Percentiles rank a stretch among this genome's conserved stretches.
Evolutionary conservation across 306 rosid species (phyloP).

Genomic region (Mucuna pruriens): DNA sequence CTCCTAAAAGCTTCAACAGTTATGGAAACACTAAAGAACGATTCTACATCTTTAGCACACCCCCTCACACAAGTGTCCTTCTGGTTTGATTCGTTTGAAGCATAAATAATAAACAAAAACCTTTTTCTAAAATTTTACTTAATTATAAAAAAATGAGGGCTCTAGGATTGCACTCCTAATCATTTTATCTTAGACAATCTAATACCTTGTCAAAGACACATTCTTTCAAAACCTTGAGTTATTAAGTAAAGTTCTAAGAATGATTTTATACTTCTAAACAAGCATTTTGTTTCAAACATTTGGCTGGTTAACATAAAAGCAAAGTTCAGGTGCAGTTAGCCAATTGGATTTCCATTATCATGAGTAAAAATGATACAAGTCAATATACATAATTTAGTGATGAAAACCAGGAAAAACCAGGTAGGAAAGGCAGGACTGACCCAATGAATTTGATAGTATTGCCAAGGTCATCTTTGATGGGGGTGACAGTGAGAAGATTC

Average conservation of each 20-base stretch:
- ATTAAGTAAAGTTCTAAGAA: background rate
- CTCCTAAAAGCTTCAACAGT: background rate
- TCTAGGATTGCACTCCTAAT: background rate
- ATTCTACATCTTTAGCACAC: background rate
- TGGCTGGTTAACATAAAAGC: constrained; percentile 3
- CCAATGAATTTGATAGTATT: constrained; percentile 83
- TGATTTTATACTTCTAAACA: background rate
- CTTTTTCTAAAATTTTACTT: background rate
- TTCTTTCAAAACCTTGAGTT: background rate
- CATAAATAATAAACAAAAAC: background rate
- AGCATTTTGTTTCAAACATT: background rate
- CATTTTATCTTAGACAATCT: background rate
- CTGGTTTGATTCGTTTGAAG: background rate
- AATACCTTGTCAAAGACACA: constrained; percentile 5
- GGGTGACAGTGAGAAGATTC: constrained; percentile 95
- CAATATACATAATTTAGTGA: background rate
- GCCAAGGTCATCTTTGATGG: constrained; percentile 78
- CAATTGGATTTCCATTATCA: constrained; percentile 8
- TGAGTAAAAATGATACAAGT: background rate
- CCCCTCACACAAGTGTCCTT: background rate
- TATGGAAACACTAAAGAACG: background rate
- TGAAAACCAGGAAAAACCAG: background rate
- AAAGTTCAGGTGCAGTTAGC: background rate
- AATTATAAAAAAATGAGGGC: background rate
- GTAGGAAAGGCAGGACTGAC: constrained; percentile 49